These are phyloP conservation scores for Endoconidiophora polonica DNA, from an alignment of 2,329 filamentous ascomycete species.

Conservation along the genomic window DNA sequence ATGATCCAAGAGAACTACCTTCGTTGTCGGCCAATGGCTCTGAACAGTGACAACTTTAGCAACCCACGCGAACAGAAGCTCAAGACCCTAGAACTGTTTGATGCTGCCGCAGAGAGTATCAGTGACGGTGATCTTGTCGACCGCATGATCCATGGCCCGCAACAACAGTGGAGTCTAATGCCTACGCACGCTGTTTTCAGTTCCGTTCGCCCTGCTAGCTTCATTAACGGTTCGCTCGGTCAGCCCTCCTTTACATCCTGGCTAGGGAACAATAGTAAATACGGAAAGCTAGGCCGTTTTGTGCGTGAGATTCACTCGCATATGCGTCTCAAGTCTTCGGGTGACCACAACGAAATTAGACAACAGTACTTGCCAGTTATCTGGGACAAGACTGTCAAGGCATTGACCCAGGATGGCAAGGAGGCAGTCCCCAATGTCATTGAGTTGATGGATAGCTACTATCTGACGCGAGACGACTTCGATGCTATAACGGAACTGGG, in stretches of 20 bases:
- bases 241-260: constrained; percentile 70
- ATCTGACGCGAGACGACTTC: constrained; percentile 83
- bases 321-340: constrained; percentile 81
- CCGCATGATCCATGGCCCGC: constrained; percentile 93
- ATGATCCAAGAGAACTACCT: constrained; percentile 99
- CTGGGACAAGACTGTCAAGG: constrained; percentile 64
- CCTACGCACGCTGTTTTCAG: constrained; percentile 91
- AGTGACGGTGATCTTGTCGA: constrained; percentile 94
- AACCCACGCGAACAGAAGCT: constrained; percentile 53
- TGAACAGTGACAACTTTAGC: constrained; percentile 37
- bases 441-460: constrained; percentile 93
- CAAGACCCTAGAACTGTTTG: constrained; percentile 71
- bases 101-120: constrained; percentile 85
- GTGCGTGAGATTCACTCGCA: constrained; percentile 93
- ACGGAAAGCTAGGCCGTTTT: constrained; percentile 58
- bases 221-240: constrained; percentile 60
- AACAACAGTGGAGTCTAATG: constrained; percentile 98
- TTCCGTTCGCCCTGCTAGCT: constrained; percentile 81
- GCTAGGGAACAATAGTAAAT: constrained; percentile 90
- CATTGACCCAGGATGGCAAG: constrained; percentile 62
- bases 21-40: constrained; percentile 54
- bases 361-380: constrained; percentile 86
- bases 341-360: constrained; percentile 81
- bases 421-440: constrained; percentile 72
- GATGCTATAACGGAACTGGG: constrained; percentile 85